These are phyloP conservation scores for Daedalea quercina DNA, from an alignment of 768 basidiomycete species.

Conservation along the genomic window DNA sequence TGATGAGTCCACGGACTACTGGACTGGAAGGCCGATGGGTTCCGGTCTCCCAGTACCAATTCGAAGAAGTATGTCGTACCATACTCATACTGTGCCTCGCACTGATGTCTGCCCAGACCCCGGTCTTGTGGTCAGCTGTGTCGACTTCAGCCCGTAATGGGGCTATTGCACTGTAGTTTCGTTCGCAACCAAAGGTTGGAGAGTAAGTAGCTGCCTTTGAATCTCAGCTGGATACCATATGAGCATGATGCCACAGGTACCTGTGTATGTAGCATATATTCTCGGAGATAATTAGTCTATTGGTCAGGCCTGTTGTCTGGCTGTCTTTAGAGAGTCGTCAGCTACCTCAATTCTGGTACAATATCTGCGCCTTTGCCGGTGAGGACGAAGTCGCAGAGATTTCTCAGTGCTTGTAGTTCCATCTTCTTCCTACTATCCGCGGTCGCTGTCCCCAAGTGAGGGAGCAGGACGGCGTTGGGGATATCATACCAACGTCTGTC, in stretches of 20 bases:
- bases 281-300: too few species aligned
- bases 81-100: background rate
- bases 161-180: background rate
- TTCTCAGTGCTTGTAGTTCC: slow-evolving; percentile 80
- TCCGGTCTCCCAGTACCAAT: background rate
- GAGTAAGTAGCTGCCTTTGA: too few species aligned
- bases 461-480: slow-evolving; percentile 77
- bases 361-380: slow-evolving; percentile 60
- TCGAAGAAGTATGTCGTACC: background rate
- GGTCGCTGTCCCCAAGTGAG: slow-evolving; percentile 89
- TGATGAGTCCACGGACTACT: background rate
- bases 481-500: slow-evolving; percentile 74
- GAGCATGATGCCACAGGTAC: too few species aligned
- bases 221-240: too few species aligned
- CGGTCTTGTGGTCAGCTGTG: slow-evolving; percentile 10
- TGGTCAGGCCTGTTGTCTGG: too few species aligned
- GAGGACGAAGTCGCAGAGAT: slow-evolving; percentile 64
- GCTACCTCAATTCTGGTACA: slow-evolving; percentile 45
- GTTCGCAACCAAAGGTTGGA: too few species aligned
- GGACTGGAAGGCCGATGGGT: background rate
- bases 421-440: slow-evolving; percentile 73
- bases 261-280: too few species aligned
- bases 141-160: slow-evolving; percentile 11
- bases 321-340: too few species aligned
- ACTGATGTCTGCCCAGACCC: background rate